Base-by-base conservation (phyloP, 1,284 basidiomycete species). In the Microbotryum intermedium region DNA sequence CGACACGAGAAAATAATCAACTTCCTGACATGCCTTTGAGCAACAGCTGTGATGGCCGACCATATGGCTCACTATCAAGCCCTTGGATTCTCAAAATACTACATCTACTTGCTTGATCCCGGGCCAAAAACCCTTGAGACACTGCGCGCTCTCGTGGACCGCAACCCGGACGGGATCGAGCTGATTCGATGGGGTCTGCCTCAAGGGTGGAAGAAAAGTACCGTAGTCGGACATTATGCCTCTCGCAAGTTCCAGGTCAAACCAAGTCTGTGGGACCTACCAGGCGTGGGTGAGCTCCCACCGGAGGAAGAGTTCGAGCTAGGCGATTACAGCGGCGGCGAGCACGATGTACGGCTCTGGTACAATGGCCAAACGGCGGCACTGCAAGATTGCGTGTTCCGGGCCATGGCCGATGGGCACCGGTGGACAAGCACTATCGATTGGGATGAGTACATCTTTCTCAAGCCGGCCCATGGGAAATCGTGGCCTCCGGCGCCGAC, bases 31-130 rank as follows among this genome's bases (percentile, higher is more conserved):
- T 18, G 2, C 34, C 18, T 16, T 16, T 39, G 34, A 39, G 4
- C 34, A 39, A 39, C 34, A 39, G 34, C 34, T 39, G 34, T 39
- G 6, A 39, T 39, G 34, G 34, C 13, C 34, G 16, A 18, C 34
- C 34, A 39, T 39, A 39, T 39, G 34, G 34, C 34, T 39, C 34
- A 39, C 50, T 58, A 58, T 45, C 57, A 45, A 34, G 57, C 43
- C 16, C 57, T 58, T 34, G 57, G 57, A 6, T 53, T 58, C 51
- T 21, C 42, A 21, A n/a, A 53, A 23, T 58, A 53, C 57, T 58
- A 53, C 57, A 29, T 45, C 23, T 58, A 58, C 44, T 30, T 58
- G 23, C 57, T 58, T 51, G 57, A 58, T 39, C 57, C 57, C 20
- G 57, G 57, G 43, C 57, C 57, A 30, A 45, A 53, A 21, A 58